Conservation (phyloP, 2,329 filamentous ascomycete genomes). For the Bipolaris cookei region DNA sequence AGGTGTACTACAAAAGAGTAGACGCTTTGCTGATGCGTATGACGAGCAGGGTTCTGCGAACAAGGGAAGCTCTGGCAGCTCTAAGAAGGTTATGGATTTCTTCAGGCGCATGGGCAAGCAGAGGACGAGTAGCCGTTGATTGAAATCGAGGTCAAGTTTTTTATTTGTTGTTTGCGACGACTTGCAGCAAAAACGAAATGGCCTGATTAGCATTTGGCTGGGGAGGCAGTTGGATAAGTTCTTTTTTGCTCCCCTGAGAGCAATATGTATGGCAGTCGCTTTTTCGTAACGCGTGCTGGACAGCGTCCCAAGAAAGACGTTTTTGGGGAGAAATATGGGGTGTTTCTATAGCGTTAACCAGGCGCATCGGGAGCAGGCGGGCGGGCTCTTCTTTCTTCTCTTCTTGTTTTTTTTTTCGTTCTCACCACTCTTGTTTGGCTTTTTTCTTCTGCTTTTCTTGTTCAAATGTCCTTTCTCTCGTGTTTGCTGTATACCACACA, state of each 20-base stretch:
- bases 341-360: slow-evolving; percentile 2
- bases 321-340: background rate
- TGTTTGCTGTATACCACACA: slow-evolving; percentile 11
- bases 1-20: slow-evolving; percentile 80
- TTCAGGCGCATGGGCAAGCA: slow-evolving; percentile 87
- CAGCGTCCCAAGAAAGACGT: background rate
- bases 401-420: background rate
- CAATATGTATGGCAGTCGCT: background rate
- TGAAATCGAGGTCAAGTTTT: background rate
- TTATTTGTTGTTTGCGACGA: background rate
- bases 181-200: background rate
- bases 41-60: slow-evolving; percentile 60
- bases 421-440: background rate
- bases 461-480: slow-evolving; percentile 2
- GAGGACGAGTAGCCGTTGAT: slow-evolving; percentile 47
- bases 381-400: background rate
- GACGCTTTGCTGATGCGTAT: slow-evolving; percentile 86
- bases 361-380: slow-evolving; percentile 6
- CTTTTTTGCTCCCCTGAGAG: background rate
- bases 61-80: slow-evolving; percentile 66
- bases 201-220: background rate
- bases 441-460: background rate
- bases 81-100: slow-evolving; percentile 96
- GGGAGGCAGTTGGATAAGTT: background rate
- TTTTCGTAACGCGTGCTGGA: background rate